These are phyloP conservation scores for Alternaria longipes DNA, from an alignment of 2,329 filamentous ascomycete species.

Conservation along the genomic window DNA sequence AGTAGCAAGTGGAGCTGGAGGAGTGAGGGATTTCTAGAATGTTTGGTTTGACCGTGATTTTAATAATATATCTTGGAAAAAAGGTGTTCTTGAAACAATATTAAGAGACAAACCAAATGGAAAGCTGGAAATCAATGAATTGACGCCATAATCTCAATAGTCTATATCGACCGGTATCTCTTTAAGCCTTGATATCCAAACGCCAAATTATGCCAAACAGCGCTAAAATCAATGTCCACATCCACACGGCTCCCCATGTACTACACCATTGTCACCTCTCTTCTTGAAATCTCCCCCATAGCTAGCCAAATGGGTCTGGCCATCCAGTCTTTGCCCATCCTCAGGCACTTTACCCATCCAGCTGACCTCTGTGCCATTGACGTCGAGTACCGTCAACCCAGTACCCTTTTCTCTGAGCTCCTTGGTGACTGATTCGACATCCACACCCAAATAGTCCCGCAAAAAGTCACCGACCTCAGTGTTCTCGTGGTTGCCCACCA, in stretches of 20 bases:
- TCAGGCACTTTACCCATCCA: conserved; percentile 57
- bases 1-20: neutral
- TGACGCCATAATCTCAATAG: neutral
- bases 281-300: conserved; percentile 51
- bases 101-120: neutral
- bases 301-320: conserved; percentile 56
- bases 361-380: conserved; percentile 39
- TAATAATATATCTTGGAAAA: neutral
- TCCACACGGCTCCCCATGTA: conserved; percentile 41
- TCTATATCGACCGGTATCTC: conserved; percentile 1
- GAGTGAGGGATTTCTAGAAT: neutral
- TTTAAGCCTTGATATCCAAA: neutral
- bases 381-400: conserved; percentile 41
- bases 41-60: neutral
- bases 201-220: neutral
- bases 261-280: conserved; percentile 35
- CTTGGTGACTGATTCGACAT: conserved; percentile 79
- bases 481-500: conserved; percentile 92
- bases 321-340: conserved; percentile 55
- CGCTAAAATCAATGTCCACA: conserved; percentile 37
- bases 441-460: conserved; percentile 77
- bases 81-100: neutral
- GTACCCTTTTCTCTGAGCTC: conserved; percentile 71
- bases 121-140: neutral
- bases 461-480: conserved; percentile 89